Percentiles rank a stretch among this genome's conserved stretches.
phyloP scores from a whole-genome alignment of 1,139 yeast species.

The Yamadazyma atmosphaerica region DNA sequence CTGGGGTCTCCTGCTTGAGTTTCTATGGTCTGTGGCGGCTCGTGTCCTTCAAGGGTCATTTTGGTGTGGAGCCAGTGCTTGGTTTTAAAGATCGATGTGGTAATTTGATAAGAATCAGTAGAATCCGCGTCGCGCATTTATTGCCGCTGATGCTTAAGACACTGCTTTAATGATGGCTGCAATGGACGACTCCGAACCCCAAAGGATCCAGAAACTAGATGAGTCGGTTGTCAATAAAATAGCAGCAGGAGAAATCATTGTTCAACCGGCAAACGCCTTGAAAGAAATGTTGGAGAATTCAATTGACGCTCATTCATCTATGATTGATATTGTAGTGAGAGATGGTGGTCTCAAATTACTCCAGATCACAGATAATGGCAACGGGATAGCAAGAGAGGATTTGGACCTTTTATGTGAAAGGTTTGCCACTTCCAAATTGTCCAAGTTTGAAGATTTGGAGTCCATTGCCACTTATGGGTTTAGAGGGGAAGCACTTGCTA shows the following conservation, averaged over 20 bases:
- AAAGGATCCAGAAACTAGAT: conserved; percentile 48
- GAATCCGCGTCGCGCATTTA: neutral
- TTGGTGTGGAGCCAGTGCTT: no score
- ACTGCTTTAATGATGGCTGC: neutral
- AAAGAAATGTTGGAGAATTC: conserved; percentile 59
- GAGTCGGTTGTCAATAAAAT: conserved; percentile 77
- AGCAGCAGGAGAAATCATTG: conserved; percentile 96
- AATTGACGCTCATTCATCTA: conserved; percentile 50
- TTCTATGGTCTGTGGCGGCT: neutral
- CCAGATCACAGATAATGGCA: conserved; percentile 56
- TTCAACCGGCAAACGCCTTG: conserved; percentile 82
- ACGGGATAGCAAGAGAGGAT: conserved; percentile 49
- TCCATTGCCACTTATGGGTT: conserved; percentile 58
- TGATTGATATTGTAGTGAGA: conserved; percentile 50
- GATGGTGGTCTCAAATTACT: conserved; percentile 56
- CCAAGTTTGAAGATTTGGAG: conserved; percentile 49
- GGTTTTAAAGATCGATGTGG: no score
- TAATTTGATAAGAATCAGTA: no score
- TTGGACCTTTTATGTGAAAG: conserved; percentile 52
- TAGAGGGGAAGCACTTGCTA: conserved; percentile 61
- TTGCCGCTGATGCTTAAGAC: no score
- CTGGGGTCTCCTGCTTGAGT: neutral
- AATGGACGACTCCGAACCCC: neutral
- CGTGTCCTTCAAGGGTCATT: neutral
- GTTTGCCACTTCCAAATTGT: conserved; percentile 56